Conservation (phyloP, 2,329 filamentous ascomycete species). For the Hirsutella thompsonii region DNA sequence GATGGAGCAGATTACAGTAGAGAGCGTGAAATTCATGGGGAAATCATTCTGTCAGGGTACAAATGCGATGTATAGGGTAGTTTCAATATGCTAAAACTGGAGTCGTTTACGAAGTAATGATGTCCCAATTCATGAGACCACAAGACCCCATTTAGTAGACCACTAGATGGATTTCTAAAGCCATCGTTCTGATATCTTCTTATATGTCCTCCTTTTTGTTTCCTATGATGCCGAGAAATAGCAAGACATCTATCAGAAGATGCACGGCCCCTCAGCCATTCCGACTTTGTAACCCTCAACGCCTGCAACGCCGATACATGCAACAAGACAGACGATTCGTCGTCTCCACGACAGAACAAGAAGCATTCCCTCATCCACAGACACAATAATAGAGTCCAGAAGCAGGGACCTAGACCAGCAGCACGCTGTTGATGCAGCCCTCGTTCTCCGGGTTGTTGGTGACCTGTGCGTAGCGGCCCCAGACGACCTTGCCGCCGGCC, state of each 20-base stretch:
- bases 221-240: too few relatives aligned
- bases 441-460: slow-evolving; percentile 36
- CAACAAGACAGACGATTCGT: slow-evolving; percentile 5
- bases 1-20: too few relatives aligned
- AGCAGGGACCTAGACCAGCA: slow-evolving; percentile 13
- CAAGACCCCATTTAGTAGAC: too few relatives aligned
- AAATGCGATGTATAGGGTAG: too few relatives aligned
- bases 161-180: too few relatives aligned
- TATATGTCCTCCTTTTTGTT: too few relatives aligned
- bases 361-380: not conserved
- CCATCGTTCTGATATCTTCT: too few relatives aligned
- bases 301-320: slow-evolving; percentile 15
- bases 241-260: not conserved
- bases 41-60: too few relatives aligned
- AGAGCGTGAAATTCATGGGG: too few relatives aligned
- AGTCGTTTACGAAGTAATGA: too few relatives aligned
- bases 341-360: not conserved
- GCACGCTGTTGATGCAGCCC: slow-evolving; percentile 29
- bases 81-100: too few relatives aligned
- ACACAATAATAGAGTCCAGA: not conserved
- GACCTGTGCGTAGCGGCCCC: slow-evolving; percentile 61
- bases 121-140: too few relatives aligned
- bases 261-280: not conserved
- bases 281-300: slow-evolving; percentile 4
- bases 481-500: slow-evolving; percentile 82